Base-by-base conservation (phyloP, 2,329 filamentous ascomycete genomes). In the Diaporthe sp. region DNA sequence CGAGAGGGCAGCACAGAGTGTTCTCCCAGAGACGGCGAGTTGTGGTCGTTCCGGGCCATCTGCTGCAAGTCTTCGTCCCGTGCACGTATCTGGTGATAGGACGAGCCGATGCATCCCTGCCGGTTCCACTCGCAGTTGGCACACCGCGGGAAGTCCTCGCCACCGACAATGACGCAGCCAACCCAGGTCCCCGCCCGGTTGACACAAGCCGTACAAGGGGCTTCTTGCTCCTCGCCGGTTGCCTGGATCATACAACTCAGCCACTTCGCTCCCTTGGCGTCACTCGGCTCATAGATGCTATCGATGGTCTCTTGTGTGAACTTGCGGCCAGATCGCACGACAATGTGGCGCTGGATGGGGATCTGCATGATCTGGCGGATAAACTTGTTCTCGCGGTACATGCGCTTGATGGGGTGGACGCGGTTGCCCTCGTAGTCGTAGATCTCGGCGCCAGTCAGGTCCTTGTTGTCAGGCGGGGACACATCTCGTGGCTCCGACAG, bases 91-190 rank as follows among this genome's bases (percentile, higher is more conserved):
- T 69, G 69, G 55, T 75, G 74, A 56, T 75, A 75, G 0, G 74
- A 75, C 17, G 74, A 75, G 25, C 74, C 69, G 30, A 42, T 22
- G 68, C 74, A 75, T 65, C 78, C 78, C 35, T 81, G 80, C 10
- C 79, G 82, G 75, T 85, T 86, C 87, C 87, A 89, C 76, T 88
- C 85, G 75, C 87, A 89, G 75, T 88, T 89, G 39, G 86, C 87
- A 73, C 87, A 89, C 37, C 85, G 84, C 4, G 84, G 83, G 70
- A 88, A 87, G 5, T 85, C 79, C 9, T 80, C 78, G 6, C 82
- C 83, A 7, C 83, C 84, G 19, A 87, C 79, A 32, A 85, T 82
- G 65, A 88, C 82, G 77, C 87, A 89, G 7, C 83, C 81, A 2
- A 83, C 82, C 76, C 87, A 89, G 0, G 84, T 83, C 0, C 87